Percentiles rank a stretch among this genome's conserved stretches.
Conservation (phyloP, 2,329 filamentous ascomycete species). For the Onygenales sp. region DNA sequence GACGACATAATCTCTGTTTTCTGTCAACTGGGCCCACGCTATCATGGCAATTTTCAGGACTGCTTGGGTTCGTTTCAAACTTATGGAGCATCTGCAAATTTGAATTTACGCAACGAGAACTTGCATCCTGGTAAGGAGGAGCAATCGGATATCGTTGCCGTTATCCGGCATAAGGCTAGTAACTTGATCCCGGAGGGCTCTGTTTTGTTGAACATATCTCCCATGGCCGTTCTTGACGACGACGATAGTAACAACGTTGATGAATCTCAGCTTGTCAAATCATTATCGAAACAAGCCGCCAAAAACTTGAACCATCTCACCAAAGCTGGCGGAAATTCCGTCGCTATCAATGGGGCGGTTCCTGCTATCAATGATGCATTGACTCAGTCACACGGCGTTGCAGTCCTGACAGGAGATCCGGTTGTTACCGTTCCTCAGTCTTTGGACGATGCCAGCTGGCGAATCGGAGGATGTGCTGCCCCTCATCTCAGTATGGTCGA, state of each 20-base stretch:
- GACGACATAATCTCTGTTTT: constrained; percentile 90
- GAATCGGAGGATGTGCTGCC: constrained; percentile 80
- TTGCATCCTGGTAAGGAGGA: constrained; percentile 84
- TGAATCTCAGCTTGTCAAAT: constrained; percentile 66
- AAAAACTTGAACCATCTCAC: constrained; percentile 60
- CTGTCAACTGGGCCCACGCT: constrained; percentile 78
- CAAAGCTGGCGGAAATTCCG: constrained; percentile 62
- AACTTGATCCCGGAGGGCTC: constrained; percentile 70
- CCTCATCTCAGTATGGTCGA: constrained; percentile 79
- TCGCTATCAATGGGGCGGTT: constrained; percentile 81
- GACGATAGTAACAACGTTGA: constrained; percentile 63
- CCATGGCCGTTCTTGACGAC: constrained; percentile 69
- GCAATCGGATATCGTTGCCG: constrained; percentile 79
- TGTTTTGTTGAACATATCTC: constrained; percentile 73
- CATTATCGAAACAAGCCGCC: constrained; percentile 62
- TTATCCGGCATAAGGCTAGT: constrained; percentile 78
- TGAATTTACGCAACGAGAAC: constrained; percentile 86
- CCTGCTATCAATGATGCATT: constrained; percentile 83
- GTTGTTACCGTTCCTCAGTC: constrained; percentile 72
- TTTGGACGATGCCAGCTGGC: constrained; percentile 87
- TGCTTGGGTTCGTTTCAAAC: constrained; percentile 93
- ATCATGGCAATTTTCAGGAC: constrained; percentile 94
- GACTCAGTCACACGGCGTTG: constrained; percentile 69
- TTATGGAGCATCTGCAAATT: constrained; percentile 80
- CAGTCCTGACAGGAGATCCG: constrained; percentile 72